Evolutionary conservation across 352 stramenopile species (phyloP), one percentile per base, ranked within the genome.

Genomic region (Phytophthora fragariae): DNA sequence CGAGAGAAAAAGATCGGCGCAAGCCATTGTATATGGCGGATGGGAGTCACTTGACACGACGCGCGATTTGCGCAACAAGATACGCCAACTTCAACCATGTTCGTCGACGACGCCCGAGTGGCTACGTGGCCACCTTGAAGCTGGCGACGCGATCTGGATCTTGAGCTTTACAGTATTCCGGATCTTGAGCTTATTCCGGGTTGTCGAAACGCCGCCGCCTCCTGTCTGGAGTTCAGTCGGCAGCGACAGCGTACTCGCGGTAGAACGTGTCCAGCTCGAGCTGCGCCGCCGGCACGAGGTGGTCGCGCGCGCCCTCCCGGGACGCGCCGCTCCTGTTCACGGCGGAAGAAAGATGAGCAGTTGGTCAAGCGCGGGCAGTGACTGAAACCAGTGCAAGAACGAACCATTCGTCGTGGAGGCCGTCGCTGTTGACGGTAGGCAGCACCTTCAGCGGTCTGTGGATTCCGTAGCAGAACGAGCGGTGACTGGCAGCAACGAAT

Each of bases 351-450:
- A 35, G 50, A 41, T 19, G 41, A 52, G 17, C 21, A 41, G 35
- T 12, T 41, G 35, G 35, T 10, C 35, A 41, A 41, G 35, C 29
- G 37, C 54, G 44, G 12, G 12, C 2, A 39, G 24, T 15, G 24
- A 35, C 52, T 70, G 27, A 50, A 71, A 53, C 56, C 15, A 57
- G 55, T 49, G 41, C 46, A 58, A 75, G 52, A 58, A 75, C 68
- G 50, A 69, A 86, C 69, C 71, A 88, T 66, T 80, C 70, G 31
- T 84, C 72, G n/a, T 82, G 72, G 5, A 80, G 59, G 0, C 77
- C 74, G 66, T 92, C 85, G 59, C 86, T 93, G 67, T 93, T 93
- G 33, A 92, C 80, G 3, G 83, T 91, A 39, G 82, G 76, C 0
- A 93, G 72, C 35, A 90, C 79, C 55, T 81, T 85, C 4, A 89